Conservation (phyloP, 163 green algal species). For the Chlamydomonas reinhardtii region DNA sequence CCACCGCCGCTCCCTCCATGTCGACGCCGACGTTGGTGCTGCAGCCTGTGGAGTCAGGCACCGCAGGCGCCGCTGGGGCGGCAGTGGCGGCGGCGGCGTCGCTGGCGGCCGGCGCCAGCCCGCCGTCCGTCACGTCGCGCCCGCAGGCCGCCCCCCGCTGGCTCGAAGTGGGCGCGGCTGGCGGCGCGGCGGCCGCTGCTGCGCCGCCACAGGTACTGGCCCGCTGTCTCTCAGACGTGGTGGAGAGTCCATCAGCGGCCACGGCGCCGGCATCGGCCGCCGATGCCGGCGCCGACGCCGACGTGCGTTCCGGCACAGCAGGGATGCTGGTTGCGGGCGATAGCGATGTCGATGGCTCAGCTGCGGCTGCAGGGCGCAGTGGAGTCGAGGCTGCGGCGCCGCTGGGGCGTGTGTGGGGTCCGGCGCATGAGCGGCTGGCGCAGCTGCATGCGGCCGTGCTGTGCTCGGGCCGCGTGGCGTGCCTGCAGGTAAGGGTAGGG, state of each 20-base stretch:
- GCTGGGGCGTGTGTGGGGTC: not conserved
- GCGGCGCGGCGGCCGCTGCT: no score
- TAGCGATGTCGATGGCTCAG: not conserved
- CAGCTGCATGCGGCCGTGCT: conserved; percentile 27
- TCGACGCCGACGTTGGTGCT: not conserved
- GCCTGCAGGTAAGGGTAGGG: conserved; percentile 15
- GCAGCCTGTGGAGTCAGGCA: no score
- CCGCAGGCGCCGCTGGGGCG: no score
- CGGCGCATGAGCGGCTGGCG: conserved; percentile 31
- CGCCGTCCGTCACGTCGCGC: conserved; percentile 33
- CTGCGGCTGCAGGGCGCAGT: not conserved
- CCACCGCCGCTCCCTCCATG: no score
- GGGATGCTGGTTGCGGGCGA: no score
- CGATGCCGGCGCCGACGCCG: no score
- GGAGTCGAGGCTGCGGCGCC: not conserved
- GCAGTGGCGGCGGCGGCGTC: no score
- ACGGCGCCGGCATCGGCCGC: not conserved
- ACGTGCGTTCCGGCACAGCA: not conserved
- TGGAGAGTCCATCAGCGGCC: not conserved
- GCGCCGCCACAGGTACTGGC: no score
- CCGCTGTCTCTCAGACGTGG: no score
- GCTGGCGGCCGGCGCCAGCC: not conserved
- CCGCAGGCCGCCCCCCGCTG: no score
- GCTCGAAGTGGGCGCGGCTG: no score
- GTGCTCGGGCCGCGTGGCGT: conserved; percentile 11